A percentile compares a stretch with the other conserved stretches of the same genome.
phyloP scores from a whole-genome alignment of 257 asterid genomes.

The Solanum ossicruentum region DNA sequence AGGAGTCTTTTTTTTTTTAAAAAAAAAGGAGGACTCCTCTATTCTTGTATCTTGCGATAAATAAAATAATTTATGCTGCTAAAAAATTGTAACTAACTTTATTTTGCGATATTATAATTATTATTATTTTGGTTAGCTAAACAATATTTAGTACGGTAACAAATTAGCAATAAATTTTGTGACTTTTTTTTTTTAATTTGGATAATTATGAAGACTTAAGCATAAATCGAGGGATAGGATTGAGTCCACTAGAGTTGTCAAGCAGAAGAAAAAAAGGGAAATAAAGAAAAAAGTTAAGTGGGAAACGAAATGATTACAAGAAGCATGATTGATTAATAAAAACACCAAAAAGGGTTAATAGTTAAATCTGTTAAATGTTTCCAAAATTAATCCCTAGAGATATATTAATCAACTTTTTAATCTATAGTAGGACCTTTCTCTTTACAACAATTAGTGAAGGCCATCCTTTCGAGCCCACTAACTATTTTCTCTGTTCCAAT shows the following conservation, averaged over 20 bases:
- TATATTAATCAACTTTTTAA: not conserved
- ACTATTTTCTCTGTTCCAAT: no score
- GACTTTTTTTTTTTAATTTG: no score
- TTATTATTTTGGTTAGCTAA: not conserved
- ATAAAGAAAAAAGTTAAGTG: slow-evolving; percentile 1
- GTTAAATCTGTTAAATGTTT: not conserved
- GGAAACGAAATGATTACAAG: slow-evolving; percentile 23
- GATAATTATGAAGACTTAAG: not conserved
- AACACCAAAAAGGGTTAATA: slow-evolving; percentile 9
- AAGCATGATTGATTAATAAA: slow-evolving; percentile 16
- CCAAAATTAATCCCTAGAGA: slow-evolving; percentile 12
- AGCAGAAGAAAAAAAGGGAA: not conserved
- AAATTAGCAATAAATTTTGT: not conserved
- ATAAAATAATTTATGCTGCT: not conserved
- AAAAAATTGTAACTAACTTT: not conserved
- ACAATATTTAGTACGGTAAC: not conserved
- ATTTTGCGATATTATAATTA: not conserved
- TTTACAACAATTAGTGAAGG: not conserved
- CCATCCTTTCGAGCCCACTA: not conserved
- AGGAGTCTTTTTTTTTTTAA: no score
- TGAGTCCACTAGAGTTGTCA: not conserved
- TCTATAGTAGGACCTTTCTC: slow-evolving; percentile 1
- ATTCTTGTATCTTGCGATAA: not conserved
- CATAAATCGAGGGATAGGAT: not conserved
- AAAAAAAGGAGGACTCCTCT: not conserved